Evolutionary conservation across 805 yeast species (phyloP).

Genomic region (Ogataea siamensis): DNA sequence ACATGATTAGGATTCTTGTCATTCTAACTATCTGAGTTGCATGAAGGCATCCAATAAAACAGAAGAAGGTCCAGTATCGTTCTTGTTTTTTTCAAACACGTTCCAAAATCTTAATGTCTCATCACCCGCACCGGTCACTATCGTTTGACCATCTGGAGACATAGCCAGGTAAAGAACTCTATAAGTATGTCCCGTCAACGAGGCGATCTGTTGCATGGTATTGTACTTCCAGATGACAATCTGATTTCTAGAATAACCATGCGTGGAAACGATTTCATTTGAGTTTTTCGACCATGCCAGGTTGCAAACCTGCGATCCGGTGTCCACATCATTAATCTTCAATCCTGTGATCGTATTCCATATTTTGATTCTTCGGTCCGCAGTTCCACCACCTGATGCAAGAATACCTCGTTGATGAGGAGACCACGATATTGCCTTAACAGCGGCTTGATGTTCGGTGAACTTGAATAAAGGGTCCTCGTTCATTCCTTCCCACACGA

Average conservation of each 20-base stretch:
- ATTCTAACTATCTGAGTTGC: constrained; percentile 69
- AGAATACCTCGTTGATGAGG: constrained; percentile 93
- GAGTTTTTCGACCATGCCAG: constrained; percentile 90
- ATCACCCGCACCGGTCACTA: constrained; percentile 98
- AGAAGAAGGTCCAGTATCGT: constrained; percentile 56
- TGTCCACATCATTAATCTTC: constrained; percentile 75
- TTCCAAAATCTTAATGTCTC: constrained; percentile 96
- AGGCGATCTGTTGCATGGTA: constrained; percentile 88
- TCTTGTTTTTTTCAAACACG: constrained; percentile 75
- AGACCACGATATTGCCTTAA: constrained; percentile 95
- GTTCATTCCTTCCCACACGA: constrained; percentile 82
- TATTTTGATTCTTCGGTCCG: constrained; percentile 82
- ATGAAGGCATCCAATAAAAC: constrained; percentile 71
- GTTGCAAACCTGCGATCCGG: constrained; percentile 96
- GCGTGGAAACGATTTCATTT: constrained; percentile 90
- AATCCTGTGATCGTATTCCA: constrained; percentile 88
- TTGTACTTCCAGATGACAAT: constrained; percentile 93
- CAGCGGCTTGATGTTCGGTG: constrained; percentile 88
- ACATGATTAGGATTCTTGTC: no score
- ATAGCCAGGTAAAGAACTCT: constrained; percentile 85
- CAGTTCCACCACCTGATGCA: constrained; percentile 97
- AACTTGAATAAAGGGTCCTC: constrained; percentile 69
- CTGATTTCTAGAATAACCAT: constrained; percentile 90
- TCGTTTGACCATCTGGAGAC: constrained; percentile 94
- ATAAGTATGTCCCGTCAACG: constrained; percentile 90